These are phyloP conservation scores for Calonectria naviculata DNA, from an alignment of 2,329 filamentous ascomycete species.

Conservation along the genomic window DNA sequence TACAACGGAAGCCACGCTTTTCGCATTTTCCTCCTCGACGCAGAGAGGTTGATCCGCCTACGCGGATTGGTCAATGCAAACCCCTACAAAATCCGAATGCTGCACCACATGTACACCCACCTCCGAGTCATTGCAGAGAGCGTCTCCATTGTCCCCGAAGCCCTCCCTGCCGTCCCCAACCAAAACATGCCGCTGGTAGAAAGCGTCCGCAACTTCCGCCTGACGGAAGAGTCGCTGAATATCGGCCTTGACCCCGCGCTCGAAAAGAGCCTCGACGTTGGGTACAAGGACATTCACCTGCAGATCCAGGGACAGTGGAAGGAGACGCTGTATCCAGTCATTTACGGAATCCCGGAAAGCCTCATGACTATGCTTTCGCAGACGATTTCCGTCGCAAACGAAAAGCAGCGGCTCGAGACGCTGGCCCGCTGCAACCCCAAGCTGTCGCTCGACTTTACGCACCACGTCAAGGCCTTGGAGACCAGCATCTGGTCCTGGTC, in stretches of 20 bases:
- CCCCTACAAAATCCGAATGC: conserved; percentile 53
- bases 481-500: conserved; percentile 47
- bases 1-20: conserved; percentile 32
- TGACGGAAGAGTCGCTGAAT: conserved; percentile 42
- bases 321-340: conserved; percentile 55
- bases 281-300: conserved; percentile 57
- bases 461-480: conserved; percentile 46
- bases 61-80: conserved; percentile 50
- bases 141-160: conserved; percentile 32
- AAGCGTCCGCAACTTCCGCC: conserved; percentile 40
- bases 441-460: conserved; percentile 38
- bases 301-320: conserved; percentile 52
- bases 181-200: neutral
- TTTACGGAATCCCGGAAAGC: conserved; percentile 56
- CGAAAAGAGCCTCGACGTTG: conserved; percentile 47
- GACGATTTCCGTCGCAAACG: conserved; percentile 54
- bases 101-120: conserved; percentile 60
- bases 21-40: conserved; percentile 49
- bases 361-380: conserved; percentile 54
- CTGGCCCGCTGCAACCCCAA: conserved; percentile 32
- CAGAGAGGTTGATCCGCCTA: conserved; percentile 53
- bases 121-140: conserved; percentile 59
- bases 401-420: conserved; percentile 47
- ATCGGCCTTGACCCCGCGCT: conserved; percentile 41
- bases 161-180: neutral